These are phyloP conservation scores for Pseudocercospora fuligena DNA, from an alignment of 2,329 filamentous ascomycete genomes.

Conservation along the genomic window DNA sequence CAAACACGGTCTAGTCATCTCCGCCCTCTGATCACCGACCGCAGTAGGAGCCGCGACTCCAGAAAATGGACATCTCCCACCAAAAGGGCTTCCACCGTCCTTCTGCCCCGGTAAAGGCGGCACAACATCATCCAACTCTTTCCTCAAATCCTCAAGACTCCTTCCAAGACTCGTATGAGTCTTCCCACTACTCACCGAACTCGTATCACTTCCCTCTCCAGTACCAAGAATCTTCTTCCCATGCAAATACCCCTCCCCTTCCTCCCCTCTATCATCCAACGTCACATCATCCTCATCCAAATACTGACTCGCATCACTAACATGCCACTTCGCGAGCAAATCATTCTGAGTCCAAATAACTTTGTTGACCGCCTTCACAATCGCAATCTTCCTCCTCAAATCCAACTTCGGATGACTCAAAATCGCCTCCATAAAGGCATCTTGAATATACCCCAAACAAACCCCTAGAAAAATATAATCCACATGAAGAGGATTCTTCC, in stretches of 20 bases:
- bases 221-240: constrained; percentile 20
- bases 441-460: constrained; percentile 75
- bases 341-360: constrained; percentile 90
- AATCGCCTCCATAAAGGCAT: constrained; percentile 76
- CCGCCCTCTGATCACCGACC: constrained; percentile 17
- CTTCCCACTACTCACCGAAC: constrained; percentile 19
- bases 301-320: constrained; percentile 10
- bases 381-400: constrained; percentile 70
- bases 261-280: not conserved
- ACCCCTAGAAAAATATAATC: constrained; percentile 80
- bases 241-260: constrained; percentile 33
- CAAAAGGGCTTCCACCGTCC: not conserved
- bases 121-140: not conserved
- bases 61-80: constrained; percentile 22
- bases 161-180: constrained; percentile 21
- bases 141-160: constrained; percentile 11
- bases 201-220: constrained; percentile 9
- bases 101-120: not conserved
- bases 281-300: not conserved
- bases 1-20: constrained; percentile 20
- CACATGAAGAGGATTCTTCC: constrained; percentile 73
- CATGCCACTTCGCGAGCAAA: constrained; percentile 80
- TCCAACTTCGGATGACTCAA: constrained; percentile 71
- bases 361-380: constrained; percentile 77
- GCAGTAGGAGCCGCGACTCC: constrained; percentile 12